A percentile compares a stretch with the other conserved stretches of the same genome.
phyloP scores from a whole-genome alignment of 768 basidiomycete genomes.

The Pisolithus marmoratus region DNA sequence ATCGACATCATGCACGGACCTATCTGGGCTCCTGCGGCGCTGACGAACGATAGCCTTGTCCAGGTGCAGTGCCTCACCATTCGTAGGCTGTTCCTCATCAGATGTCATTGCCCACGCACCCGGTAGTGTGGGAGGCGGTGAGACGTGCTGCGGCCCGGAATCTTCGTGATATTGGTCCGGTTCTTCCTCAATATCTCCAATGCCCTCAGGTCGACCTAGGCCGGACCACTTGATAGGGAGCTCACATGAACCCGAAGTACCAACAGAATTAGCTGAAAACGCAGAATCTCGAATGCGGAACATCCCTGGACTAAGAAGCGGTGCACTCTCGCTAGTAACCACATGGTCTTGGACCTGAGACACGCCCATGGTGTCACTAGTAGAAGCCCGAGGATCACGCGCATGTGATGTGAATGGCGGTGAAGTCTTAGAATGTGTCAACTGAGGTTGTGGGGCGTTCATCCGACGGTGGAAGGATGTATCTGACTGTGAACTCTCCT shows the following conservation, averaged over 20 bases:
- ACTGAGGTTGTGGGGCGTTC: slow-evolving; percentile 28
- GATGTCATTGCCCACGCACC: slow-evolving; percentile 52
- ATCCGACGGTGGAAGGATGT: slow-evolving; percentile 19
- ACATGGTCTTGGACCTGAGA: slow-evolving; percentile 17
- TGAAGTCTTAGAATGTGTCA: slow-evolving; percentile 36
- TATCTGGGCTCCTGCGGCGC: slow-evolving; percentile 24
- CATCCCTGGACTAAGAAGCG: slow-evolving; percentile 49
- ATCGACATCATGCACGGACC: slow-evolving; percentile 42
- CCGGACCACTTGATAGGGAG: slow-evolving; percentile 64
- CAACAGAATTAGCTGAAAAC: slow-evolving; percentile 43
- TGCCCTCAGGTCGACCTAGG: slow-evolving; percentile 32
- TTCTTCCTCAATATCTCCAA: slow-evolving; percentile 33
- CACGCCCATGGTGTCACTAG: slow-evolving; percentile 9
- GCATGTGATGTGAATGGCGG: slow-evolving; percentile 30
- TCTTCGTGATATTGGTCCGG: slow-evolving; percentile 24
- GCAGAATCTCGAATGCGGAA: slow-evolving; percentile 59
- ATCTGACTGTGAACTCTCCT: slow-evolving; percentile 17
- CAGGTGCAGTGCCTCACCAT: slow-evolving; percentile 17
- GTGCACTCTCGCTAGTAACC: slow-evolving; percentile 20
- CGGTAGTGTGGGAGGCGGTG: slow-evolving; percentile 37
- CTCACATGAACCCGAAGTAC: slow-evolving; percentile 40
- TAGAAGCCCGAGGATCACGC: slow-evolving; percentile 21
- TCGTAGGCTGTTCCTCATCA: slow-evolving; percentile 42
- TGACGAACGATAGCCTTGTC: slow-evolving; percentile 23
- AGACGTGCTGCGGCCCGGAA: slow-evolving; percentile 16